phyloP scores from a whole-genome alignment of 345 rosid species.

The Heritiera fomes region DNA sequence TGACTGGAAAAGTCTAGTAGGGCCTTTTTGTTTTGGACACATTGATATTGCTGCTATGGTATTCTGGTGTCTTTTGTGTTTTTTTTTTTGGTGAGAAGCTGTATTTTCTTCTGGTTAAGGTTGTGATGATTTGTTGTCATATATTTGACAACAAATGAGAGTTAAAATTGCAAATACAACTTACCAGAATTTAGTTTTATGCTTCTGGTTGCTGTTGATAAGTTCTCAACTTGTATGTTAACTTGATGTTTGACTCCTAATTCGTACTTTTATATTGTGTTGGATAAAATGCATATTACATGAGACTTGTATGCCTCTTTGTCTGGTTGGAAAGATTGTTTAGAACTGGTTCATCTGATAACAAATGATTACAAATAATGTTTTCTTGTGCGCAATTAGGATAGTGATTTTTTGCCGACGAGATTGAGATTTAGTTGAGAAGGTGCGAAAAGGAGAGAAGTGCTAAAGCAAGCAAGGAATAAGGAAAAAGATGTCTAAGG shows the following conservation, averaged over 20 bases:
- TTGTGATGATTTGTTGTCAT: conserved; percentile 26
- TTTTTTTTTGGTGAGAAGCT: conserved; percentile 22
- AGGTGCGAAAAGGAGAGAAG: not conserved
- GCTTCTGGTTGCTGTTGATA: not conserved
- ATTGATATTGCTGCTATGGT: conserved; percentile 28
- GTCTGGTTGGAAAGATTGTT: not conserved
- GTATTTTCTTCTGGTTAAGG: conserved; percentile 24
- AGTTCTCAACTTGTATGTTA: not conserved
- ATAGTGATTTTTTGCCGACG: not conserved
- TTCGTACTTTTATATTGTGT: not conserved
- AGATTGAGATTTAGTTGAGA: conserved; percentile 6
- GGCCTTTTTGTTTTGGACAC: conserved; percentile 23
- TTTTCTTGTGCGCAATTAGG: not conserved
- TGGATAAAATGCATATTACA: not conserved
- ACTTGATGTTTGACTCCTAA: not conserved
- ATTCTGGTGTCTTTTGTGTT: conserved; percentile 24
- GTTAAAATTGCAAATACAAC: conserved; percentile 17
- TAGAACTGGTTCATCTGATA: not conserved
- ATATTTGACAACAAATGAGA: conserved; percentile 26
- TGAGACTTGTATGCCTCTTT: not conserved
- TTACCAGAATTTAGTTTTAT: conserved; percentile 19
- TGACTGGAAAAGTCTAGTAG: conserved; percentile 31
- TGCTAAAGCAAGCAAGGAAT: conserved; percentile 18
- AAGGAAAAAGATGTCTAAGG: not conserved
- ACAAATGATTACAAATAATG: not conserved